phyloP scores from a whole-genome alignment of 2,329 filamentous ascomycete species.

The Talaromyces sp. region DNA sequence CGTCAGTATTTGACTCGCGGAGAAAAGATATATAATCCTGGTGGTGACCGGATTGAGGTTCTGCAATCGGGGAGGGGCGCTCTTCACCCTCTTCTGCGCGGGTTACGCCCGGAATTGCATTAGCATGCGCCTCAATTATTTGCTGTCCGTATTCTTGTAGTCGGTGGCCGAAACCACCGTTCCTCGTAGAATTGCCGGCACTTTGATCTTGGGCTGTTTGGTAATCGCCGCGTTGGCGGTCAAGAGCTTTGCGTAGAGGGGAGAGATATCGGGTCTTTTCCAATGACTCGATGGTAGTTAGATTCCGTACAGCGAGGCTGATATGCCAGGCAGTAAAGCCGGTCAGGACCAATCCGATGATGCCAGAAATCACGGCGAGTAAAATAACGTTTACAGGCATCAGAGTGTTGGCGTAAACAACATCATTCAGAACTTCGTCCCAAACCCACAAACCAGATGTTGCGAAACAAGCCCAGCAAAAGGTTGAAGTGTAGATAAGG shows the following conservation, averaged over 20 bases:
- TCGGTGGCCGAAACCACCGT: slow-evolving; percentile 35
- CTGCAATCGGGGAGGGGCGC: slow-evolving; percentile 34
- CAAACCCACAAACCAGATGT: slow-evolving; percentile 78
- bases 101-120: slow-evolving; percentile 72
- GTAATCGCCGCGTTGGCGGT: slow-evolving; percentile 53
- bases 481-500: slow-evolving; percentile 79
- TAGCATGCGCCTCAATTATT: slow-evolving; percentile 74
- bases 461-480: slow-evolving; percentile 76
- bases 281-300: slow-evolving; percentile 93
- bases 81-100: slow-evolving; percentile 76
- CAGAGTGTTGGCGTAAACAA: slow-evolving; percentile 66
- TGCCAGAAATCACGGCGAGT: slow-evolving; percentile 77
- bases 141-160: slow-evolving; percentile 64
- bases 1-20: slow-evolving; percentile 13
- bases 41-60: slow-evolving; percentile 9
- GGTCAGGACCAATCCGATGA: slow-evolving; percentile 82
- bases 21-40: slow-evolving; percentile 15
- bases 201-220: slow-evolving; percentile 25
- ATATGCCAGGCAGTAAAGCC: slow-evolving; percentile 93
- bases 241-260: slow-evolving; percentile 66
- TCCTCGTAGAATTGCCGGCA: slow-evolving; percentile 22
- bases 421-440: slow-evolving; percentile 68
- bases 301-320: slow-evolving; percentile 67
- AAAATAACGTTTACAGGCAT: slow-evolving; percentile 90
- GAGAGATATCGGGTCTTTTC: slow-evolving; percentile 94